phyloP scores from a whole-genome alignment of 176 grass and related monocot genomes.

The Oryza australiensis region DNA sequence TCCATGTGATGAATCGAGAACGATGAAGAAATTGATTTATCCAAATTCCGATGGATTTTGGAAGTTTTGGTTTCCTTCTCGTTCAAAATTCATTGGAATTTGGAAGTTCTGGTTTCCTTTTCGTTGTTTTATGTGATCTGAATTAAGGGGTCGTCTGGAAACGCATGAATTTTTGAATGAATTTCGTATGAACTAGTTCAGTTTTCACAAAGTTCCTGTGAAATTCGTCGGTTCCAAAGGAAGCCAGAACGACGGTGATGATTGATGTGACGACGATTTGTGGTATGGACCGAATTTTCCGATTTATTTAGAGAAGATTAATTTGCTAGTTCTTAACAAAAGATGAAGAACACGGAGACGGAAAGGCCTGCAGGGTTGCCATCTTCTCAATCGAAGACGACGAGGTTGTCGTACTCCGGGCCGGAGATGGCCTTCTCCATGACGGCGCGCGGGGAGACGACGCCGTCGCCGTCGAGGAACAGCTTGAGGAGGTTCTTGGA shows the following conservation, averaged over 20 bases:
- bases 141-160: neutral
- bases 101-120: neutral
- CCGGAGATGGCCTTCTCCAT: conserved; percentile 61
- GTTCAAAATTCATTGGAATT: too few relatives aligned
- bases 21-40: neutral
- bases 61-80: neutral
- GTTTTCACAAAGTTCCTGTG: neutral
- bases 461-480: conserved; percentile 48
- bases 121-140: neutral
- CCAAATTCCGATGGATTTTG: neutral
- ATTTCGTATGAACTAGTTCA: neutral
- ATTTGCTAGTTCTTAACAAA: neutral
- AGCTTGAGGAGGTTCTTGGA: conserved; percentile 68
- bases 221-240: neutral
- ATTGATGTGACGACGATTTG: too few relatives aligned
- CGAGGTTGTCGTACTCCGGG: conserved; percentile 48
- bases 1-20: neutral
- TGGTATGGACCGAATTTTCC: neutral
- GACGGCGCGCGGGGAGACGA: conserved; percentile 33
- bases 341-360: neutral
- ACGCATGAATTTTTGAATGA: too few relatives aligned
- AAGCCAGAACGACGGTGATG: neutral
- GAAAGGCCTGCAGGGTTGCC: neutral
- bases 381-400: conserved; percentile 45
- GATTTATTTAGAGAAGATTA: neutral